Conservation (phyloP, 2,329 filamentous ascomycete species). For the Trichophyton verrucosum region DNA sequence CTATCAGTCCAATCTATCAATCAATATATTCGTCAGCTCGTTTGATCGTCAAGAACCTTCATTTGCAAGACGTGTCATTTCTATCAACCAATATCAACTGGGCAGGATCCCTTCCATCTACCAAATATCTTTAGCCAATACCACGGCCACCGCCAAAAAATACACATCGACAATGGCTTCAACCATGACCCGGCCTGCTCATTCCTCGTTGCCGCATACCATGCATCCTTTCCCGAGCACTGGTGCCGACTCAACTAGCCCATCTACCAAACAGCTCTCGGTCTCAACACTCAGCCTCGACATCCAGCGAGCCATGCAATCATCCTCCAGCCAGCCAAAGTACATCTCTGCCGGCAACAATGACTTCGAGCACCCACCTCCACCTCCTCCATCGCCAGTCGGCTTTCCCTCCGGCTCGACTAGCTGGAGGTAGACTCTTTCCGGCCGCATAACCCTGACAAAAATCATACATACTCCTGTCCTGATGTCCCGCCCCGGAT, state of each 20-base stretch:
- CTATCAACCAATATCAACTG: background rate
- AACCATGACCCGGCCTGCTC: slow-evolving; percentile 7
- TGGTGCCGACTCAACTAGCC: background rate
- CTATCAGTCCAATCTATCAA: background rate
- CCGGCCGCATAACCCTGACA: background rate
- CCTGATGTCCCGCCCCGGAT: background rate
- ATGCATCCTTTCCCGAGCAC: slow-evolving; percentile 1
- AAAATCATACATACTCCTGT: background rate
- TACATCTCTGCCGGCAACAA: slow-evolving; percentile 20
- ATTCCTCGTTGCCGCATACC: slow-evolving; percentile 4
- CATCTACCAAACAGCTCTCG: background rate
- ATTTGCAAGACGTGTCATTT: background rate
- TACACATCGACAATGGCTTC: background rate
- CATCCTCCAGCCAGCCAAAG: slow-evolving; percentile 23
- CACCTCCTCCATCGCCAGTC: slow-evolving; percentile 23
- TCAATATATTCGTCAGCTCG: background rate
- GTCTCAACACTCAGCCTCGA: slow-evolving; percentile 24
- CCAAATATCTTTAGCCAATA: too few relatives aligned
- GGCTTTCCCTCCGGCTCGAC: slow-evolving; percentile 5
- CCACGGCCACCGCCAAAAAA: background rate
- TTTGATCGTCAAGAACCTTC: background rate
- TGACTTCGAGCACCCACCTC: slow-evolving; percentile 20
- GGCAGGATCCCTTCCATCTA: background rate
- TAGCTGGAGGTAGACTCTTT: background rate
- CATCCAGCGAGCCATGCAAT: slow-evolving; percentile 29